Base-by-base conservation (phyloP, 2,329 filamentous ascomycete species). In the Pseudogymnoascus sp. region DNA sequence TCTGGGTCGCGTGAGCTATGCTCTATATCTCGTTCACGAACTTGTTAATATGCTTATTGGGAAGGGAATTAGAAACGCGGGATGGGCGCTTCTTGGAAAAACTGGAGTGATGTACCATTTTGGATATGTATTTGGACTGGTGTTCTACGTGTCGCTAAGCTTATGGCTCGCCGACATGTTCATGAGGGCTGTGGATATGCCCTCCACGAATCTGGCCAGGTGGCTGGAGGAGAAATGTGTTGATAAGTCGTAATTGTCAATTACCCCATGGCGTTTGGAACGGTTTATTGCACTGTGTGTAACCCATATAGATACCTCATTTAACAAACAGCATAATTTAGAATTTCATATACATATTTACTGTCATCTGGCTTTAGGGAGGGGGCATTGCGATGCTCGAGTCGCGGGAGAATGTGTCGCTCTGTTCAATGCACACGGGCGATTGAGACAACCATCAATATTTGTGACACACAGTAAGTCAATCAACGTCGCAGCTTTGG, bases 21-120 rank as follows among this genome's bases (percentile, higher is more conserved):
- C 82, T 1, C 75, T 89, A 8, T 89, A 89, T 72, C 76, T 89
- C 7, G 78, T 88, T 10, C 86, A 89, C 67, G 86, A 86, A 0
- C 85, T 85, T 0, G 72, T 89, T 1, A 74, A 89, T 0, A 82
- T 78, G 77, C 78, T 78, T 0, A 61, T 88, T 1, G 86, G 85
- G 3, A 85, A 90, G 70, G 77, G 87, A 3, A 60, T 60, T 25
- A 40, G 34, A 40, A 60, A 25, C 7, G 34, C 36, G n/a, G 38
- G 18, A 4, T 60, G 36, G 59, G 38, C 59, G 34, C 38, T 60
- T 38, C 12, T 60, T 16, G 34, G 59, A 60, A 18, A 40, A 14
- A 38, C 38, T 14, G 36, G 34, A 21, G 1, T 31, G 59, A 60
- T 60, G 38, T 42, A n/a, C 34, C 59, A 60, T 60, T 23, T 38